A percentile compares a stretch with the other conserved stretches of the same genome.
These are phyloP conservation scores for Leptodermis oblonga DNA, from an alignment of 257 asterid species.

Conservation along the genomic window DNA sequence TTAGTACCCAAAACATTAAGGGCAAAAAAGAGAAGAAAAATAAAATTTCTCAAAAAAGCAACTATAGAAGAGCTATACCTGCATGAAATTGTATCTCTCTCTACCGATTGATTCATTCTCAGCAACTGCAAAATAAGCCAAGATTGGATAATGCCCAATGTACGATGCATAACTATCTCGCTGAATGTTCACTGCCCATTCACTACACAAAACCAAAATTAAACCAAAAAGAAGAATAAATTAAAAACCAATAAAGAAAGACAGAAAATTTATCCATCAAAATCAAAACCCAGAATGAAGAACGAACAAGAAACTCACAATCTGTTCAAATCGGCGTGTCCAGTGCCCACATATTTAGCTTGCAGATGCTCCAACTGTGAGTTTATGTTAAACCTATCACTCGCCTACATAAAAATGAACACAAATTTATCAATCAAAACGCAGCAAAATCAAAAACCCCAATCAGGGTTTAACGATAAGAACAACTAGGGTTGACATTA, in stretches of 20 bases:
- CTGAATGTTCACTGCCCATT: constrained; percentile 97
- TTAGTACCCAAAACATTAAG: not conserved
- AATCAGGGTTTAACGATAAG: constrained; percentile 1
- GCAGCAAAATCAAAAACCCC: not conserved
- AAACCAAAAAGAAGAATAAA: not conserved
- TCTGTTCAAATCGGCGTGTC: constrained; percentile 92
- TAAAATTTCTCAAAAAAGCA: not conserved
- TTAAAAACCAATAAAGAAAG: not conserved
- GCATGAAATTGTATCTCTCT: constrained; percentile 98
- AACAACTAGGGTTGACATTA: not conserved
- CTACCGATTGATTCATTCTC: constrained; percentile 98
- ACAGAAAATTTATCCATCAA: not conserved
- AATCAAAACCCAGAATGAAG: not conserved
- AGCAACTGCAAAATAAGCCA: constrained; percentile 88
- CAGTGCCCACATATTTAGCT: constrained; percentile 99
- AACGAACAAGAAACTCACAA: constrained; percentile 46
- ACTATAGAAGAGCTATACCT: constrained; percentile 37
- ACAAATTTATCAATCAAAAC: not conserved
- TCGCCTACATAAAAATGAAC: constrained; percentile 52
- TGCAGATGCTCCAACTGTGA: constrained; percentile 95
- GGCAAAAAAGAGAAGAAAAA: not conserved
- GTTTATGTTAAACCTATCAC: constrained; percentile 94
- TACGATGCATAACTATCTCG: constrained; percentile 93
- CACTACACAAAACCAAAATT: constrained; percentile 40
- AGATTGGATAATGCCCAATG: constrained; percentile 80